A percentile compares a stretch with the other conserved stretches of the same genome.
These are phyloP conservation scores for Solanum bulbocastanum DNA, from an alignment of 257 asterid species.

Conservation along the genomic window DNA sequence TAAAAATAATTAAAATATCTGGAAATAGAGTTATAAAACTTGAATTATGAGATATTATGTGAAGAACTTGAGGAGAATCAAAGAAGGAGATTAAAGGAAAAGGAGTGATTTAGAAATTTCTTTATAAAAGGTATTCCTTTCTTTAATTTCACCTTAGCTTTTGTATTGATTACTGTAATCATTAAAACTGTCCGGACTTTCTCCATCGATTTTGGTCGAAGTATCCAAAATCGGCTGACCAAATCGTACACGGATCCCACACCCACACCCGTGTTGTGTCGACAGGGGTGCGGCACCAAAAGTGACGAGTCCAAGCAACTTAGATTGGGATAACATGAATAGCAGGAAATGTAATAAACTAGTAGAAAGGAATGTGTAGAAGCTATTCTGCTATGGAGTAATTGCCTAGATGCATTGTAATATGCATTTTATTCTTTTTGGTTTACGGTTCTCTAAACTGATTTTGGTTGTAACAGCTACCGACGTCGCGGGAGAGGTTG, in stretches of 20 bases:
- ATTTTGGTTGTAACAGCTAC: conserved; percentile 26
- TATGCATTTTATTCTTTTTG: background rate
- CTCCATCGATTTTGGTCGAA: background rate
- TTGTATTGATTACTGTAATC: background rate
- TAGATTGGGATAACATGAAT: background rate
- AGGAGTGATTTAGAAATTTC: background rate
- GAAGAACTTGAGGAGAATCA: background rate
- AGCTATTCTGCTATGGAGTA: background rate
- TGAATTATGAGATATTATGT: background rate
- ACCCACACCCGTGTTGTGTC: background rate
- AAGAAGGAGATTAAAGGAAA: background rate
- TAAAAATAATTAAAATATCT: background rate
- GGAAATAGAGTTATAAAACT: background rate
- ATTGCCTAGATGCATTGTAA: background rate
- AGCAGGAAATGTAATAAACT: background rate
- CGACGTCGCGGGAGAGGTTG: conserved; percentile 61
- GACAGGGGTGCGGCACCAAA: background rate
- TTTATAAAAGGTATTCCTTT: background rate
- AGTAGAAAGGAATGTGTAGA: background rate
- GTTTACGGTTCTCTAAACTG: background rate
- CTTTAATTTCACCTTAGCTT: background rate
- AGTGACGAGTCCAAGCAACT: background rate
- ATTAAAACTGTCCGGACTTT: background rate
- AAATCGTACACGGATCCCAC: background rate
- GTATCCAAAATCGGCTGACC: background rate